Percentiles rank a stretch among this genome's conserved stretches.
Evolutionary conservation across 306 rosid species (phyloP).

Genomic region (Delonix regia): DNA sequence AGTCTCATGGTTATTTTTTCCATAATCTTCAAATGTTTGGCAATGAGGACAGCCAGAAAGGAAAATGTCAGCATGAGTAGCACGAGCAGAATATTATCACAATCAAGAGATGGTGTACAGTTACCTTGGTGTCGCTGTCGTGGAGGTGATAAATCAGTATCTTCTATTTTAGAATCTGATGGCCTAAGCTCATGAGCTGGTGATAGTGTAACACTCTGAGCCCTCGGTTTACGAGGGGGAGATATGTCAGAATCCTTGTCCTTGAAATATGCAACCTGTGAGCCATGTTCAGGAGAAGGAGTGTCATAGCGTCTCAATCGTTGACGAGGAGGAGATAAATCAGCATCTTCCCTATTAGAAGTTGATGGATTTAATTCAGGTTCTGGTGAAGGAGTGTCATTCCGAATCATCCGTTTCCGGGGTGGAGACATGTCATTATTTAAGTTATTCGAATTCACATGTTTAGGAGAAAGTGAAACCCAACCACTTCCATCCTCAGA

Average conservation of each 20-base stretch:
- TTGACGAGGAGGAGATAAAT: constrained; percentile 59
- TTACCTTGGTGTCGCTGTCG: constrained; percentile 32
- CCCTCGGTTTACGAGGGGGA: constrained; percentile 48
- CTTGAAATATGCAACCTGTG: constrained; percentile 19
- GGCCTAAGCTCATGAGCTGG: constrained; percentile 29
- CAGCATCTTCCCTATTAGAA: constrained; percentile 38
- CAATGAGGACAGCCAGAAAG: constrained; percentile 38
- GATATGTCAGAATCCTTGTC: constrained; percentile 41
- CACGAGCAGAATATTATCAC: neutral
- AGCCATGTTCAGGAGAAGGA: constrained; percentile 55
- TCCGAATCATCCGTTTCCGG: constrained; percentile 50
- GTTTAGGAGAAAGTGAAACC: constrained; percentile 66
- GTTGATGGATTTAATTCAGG: constrained; percentile 42
- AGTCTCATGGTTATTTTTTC: constrained; percentile 28
- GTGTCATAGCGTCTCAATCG: constrained; percentile 42
- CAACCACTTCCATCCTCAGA: constrained; percentile 98
- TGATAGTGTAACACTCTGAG: constrained; percentile 37
- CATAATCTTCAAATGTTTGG: constrained; percentile 25
- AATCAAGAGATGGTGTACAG: constrained; percentile 34
- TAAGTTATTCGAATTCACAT: constrained; percentile 28
- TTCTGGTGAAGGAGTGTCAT: constrained; percentile 68
- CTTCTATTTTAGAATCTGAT: constrained; percentile 32
- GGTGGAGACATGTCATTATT: constrained; percentile 70
- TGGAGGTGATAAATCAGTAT: constrained; percentile 51
- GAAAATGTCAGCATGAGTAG: constrained; percentile 39